A percentile compares a stretch with the other conserved stretches of the same genome.
phyloP scores from a whole-genome alignment of 768 basidiomycete species.

The Amyloporia xantha region DNA sequence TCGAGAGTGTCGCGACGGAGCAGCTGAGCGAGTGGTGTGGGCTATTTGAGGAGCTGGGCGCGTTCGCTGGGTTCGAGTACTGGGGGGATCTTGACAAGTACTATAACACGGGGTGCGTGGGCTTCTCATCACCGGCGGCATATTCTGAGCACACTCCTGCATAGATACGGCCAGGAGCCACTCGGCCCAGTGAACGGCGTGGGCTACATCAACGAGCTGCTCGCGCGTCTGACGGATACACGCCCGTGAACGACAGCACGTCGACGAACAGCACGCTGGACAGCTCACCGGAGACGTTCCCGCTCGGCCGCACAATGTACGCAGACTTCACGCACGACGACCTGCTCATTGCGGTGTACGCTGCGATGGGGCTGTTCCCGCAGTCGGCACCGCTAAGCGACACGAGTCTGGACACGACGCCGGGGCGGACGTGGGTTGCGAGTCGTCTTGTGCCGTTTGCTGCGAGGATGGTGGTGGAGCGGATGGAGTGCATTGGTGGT shows the following conservation, averaged over 20 bases:
- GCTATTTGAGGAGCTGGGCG: slow-evolving; percentile 51
- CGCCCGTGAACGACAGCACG: slow-evolving; percentile 58
- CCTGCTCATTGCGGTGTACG: slow-evolving; percentile 71
- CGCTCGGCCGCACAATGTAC: slow-evolving; percentile 56
- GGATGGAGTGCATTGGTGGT: slow-evolving; percentile 40
- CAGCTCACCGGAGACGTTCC: slow-evolving; percentile 57
- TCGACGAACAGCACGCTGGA: slow-evolving; percentile 75
- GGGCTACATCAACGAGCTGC: slow-evolving; percentile 84
- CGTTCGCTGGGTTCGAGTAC: slow-evolving; percentile 67
- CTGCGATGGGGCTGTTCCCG: slow-evolving; percentile 43
- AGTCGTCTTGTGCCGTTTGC: slow-evolving; percentile 70
- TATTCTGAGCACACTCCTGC: not conserved
- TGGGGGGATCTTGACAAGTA: slow-evolving; percentile 70
- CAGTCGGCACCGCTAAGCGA: slow-evolving; percentile 12
- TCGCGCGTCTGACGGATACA: slow-evolving; percentile 69
- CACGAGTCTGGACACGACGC: slow-evolving; percentile 9
- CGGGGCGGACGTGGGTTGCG: slow-evolving; percentile 39
- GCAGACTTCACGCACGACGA: slow-evolving; percentile 83
- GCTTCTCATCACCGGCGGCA: not conserved
- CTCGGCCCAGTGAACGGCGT: slow-evolving; percentile 78
- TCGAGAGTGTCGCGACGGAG: slow-evolving; percentile 60
- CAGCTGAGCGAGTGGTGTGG: slow-evolving; percentile 59
- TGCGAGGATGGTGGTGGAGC: slow-evolving; percentile 68
- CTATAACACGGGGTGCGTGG: slow-evolving; percentile 59
- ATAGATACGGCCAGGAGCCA: slow-evolving; percentile 57